Conservation (phyloP, 116 monocot genomes). For the Cymodocea nodosa region DNA sequence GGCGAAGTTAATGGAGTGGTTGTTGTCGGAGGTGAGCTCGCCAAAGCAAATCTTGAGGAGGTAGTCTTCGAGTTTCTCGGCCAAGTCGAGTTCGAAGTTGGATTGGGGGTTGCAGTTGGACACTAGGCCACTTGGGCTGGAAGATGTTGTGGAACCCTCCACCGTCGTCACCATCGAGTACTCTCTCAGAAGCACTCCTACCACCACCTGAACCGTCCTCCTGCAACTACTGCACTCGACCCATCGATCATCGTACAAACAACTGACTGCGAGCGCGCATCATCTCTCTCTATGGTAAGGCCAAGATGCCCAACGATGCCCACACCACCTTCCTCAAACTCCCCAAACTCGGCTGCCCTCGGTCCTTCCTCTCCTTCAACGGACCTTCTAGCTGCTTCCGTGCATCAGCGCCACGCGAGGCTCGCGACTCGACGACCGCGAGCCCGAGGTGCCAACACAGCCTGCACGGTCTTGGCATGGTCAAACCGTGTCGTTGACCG, state of each 20-base stretch:
- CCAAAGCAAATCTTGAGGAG: constrained; percentile 32
- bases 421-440: constrained; percentile 10
- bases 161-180: no score
- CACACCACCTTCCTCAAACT: constrained; percentile 29
- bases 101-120: constrained; percentile 14
- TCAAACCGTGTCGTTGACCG: no score
- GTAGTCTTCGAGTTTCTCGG: constrained; percentile 23
- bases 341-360: constrained; percentile 23
- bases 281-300: constrained; percentile 57
- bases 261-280: no score
- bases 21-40: constrained; percentile 10
- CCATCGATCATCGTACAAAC: no score
- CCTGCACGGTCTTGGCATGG: no score
- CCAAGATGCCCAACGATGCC: constrained; percentile 37
- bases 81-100: constrained; percentile 24
- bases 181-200: no score
- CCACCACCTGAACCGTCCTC: no score
- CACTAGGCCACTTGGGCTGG: no score
- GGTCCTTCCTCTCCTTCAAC: constrained; percentile 46
- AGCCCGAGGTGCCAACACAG: no score
- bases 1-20: constrained; percentile 22
- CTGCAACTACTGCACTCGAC: no score
- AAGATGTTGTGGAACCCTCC: neutral
- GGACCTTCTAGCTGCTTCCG: constrained; percentile 44
- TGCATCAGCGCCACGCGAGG: no score